These are phyloP conservation scores for Microsporum ferrugineum DNA, from an alignment of 2,329 filamentous ascomycete genomes.

Conservation along the genomic window DNA sequence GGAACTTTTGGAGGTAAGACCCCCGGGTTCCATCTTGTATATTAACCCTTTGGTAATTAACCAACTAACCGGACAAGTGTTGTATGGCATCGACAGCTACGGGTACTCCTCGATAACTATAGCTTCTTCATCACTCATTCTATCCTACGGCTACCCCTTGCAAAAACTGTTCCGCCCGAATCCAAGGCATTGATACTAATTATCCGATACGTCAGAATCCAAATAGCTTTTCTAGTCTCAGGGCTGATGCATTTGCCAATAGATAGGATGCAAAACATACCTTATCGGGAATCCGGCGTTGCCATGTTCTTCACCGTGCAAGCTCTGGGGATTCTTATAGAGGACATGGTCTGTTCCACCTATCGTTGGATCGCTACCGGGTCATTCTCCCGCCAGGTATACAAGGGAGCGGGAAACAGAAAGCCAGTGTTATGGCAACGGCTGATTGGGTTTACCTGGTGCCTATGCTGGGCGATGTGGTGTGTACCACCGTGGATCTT, in stretches of 20 bases:
- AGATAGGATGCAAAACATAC: slow-evolving; percentile 7
- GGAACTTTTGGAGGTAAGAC: slow-evolving; percentile 11
- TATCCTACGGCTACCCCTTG: not conserved
- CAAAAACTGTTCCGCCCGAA: not conserved
- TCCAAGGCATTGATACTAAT: not conserved
- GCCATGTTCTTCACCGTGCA: slow-evolving; percentile 9
- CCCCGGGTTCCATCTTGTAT: not conserved
- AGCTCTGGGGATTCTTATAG: slow-evolving; percentile 8
- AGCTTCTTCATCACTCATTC: slow-evolving; percentile 1
- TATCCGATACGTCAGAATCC: slow-evolving; percentile 7
- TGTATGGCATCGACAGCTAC: slow-evolving; percentile 3
- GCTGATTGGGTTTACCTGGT: not conserved
- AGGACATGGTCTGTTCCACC: slow-evolving; percentile 7
- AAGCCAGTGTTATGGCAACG: not conserved
- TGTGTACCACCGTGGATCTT: slow-evolving; percentile 1
- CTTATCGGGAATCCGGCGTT: slow-evolving; percentile 6
- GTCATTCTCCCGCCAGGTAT: not conserved
- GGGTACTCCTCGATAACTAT: not conserved
- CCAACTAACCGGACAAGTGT: not conserved
- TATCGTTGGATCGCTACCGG: slow-evolving; percentile 2
- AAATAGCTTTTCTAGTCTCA: slow-evolving; percentile 7
- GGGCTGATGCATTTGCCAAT: slow-evolving; percentile 9
- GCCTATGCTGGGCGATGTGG: not conserved
- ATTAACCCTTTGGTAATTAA: not conserved
- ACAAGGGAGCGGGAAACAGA: not conserved